Conservation (phyloP, 257 asterid species). For the Solanum peruvianum region DNA sequence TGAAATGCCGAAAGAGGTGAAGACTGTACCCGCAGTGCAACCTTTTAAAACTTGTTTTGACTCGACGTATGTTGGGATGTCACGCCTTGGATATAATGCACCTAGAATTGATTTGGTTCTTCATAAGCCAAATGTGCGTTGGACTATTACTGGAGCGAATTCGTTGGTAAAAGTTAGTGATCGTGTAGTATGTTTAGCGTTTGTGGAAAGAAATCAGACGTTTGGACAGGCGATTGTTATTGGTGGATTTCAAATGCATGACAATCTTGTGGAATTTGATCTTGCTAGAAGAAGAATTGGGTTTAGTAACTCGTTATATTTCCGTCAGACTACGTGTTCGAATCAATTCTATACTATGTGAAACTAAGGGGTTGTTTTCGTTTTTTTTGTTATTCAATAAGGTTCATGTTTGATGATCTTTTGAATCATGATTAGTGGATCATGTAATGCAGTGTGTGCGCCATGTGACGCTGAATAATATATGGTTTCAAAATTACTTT, state of each 20-base stretch:
- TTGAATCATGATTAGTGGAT: not conserved
- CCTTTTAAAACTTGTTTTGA: not conserved
- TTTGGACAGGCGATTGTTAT: conserved; percentile 14
- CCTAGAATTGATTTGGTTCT: not conserved
- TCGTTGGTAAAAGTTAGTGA: conserved; percentile 19
- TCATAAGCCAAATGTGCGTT: not conserved
- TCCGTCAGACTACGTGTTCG: conserved; percentile 19
- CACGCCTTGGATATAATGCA: not conserved
- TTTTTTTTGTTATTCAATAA: not conserved
- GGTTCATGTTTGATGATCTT: not conserved
- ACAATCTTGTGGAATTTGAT: not conserved
- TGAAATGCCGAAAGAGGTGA: not conserved
- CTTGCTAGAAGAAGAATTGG: not conserved
- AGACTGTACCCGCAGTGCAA: not conserved
- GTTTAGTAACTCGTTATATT: conserved; percentile 14
- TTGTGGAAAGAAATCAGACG: conserved; percentile 17
- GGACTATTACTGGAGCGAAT: conserved; percentile 20
- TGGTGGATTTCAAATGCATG: conserved; percentile 29
- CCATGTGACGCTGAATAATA: not conserved
- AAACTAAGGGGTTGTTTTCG: not conserved
- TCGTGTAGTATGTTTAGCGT: conserved; percentile 23
- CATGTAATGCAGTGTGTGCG: not conserved
- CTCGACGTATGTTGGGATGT: not conserved
- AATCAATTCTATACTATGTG: not conserved
- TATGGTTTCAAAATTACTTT: not conserved